Percentiles rank a stretch among this genome's conserved stretches.
Conservation (phyloP, 2,329 filamentous ascomycete species). For the Fusarium beomiforme region DNA sequence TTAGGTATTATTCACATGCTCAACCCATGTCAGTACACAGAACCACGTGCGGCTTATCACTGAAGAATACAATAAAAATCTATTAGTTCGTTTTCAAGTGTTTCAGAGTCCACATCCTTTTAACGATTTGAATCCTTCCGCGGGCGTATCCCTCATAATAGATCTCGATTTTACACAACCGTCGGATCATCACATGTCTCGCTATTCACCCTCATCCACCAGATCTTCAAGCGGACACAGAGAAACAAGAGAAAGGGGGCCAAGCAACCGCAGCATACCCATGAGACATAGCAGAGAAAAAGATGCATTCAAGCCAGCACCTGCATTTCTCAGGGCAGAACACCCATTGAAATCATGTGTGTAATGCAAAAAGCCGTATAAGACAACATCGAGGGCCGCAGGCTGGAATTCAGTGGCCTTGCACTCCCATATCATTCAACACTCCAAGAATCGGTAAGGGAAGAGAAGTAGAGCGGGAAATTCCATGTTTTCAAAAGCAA, state of each 20-base stretch:
- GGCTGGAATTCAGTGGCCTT: slow-evolving; percentile 1
- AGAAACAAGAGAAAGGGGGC: background rate
- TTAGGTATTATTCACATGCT: background rate
- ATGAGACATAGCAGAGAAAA: background rate
- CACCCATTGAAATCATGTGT: slow-evolving; percentile 2
- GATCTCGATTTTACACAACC: slow-evolving; percentile 3
- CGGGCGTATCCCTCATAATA: slow-evolving; percentile 4
- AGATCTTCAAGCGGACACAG: background rate
- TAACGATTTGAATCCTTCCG: slow-evolving; percentile 23
- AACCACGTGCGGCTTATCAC: background rate
- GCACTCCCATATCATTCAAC: background rate
- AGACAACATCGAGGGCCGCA: background rate
- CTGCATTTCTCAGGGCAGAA: slow-evolving; percentile 4
- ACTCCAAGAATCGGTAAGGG: slow-evolving; percentile 13
- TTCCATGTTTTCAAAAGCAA: slow-evolving; percentile 6
- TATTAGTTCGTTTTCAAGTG: slow-evolving; percentile 41
- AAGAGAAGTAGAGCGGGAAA: slow-evolving; percentile 18
- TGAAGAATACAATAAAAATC: slow-evolving; percentile 37
- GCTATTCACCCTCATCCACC: background rate
- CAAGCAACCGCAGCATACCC: background rate
- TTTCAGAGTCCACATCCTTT: slow-evolving; percentile 29
- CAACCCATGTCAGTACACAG: background rate
- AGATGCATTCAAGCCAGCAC: background rate
- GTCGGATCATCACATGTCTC: slow-evolving; percentile 9
- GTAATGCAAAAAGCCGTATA: slow-evolving; percentile 1